A percentile compares a stretch with the other conserved stretches of the same genome.
phyloP scores from a whole-genome alignment of 2,329 filamentous ascomycete genomes.

The Pezizomycotina sp. region DNA sequence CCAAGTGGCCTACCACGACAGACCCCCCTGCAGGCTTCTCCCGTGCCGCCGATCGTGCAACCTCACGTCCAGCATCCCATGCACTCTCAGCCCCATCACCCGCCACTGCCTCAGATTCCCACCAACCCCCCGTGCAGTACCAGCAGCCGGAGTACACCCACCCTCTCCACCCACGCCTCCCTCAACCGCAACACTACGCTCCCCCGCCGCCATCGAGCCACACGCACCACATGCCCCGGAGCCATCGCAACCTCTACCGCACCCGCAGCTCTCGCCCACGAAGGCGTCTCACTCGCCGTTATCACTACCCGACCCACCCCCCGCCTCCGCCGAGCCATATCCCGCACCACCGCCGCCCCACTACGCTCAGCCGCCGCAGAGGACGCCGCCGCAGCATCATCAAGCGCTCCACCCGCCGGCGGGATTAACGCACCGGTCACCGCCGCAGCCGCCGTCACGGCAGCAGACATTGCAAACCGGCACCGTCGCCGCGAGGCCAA shows the following conservation, averaged over 20 bases:
- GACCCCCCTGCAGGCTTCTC: not conserved
- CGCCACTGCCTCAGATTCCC: not conserved
- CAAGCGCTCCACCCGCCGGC: not conserved
- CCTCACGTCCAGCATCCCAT: too few species aligned
- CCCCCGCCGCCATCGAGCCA: conserved; percentile 1
- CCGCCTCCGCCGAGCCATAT: too few species aligned
- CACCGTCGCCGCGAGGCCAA: too few species aligned
- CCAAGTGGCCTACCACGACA: not conserved
- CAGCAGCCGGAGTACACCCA: not conserved
- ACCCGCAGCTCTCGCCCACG: conserved; percentile 2
- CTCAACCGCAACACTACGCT: not conserved
- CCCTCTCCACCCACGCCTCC: not conserved
- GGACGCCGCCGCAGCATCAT: not conserved
- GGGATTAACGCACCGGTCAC: too few species aligned
- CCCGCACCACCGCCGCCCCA: conserved; percentile 15
- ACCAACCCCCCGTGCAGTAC: conserved; percentile 2
- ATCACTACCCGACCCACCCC: too few species aligned
- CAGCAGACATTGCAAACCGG: too few species aligned
- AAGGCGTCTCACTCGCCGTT: too few species aligned
- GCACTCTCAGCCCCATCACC: not conserved
- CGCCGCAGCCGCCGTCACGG: too few species aligned
- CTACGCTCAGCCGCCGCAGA: conserved; percentile 10
- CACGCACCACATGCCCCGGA: conserved; percentile 5
- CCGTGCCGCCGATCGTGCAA: not conserved
- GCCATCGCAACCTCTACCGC: conserved; percentile 9